Evolutionary conservation across 768 basidiomycete species (phyloP), one percentile per base, ranked within the genome.

Genomic region (Termitomyces titanicus): DNA sequence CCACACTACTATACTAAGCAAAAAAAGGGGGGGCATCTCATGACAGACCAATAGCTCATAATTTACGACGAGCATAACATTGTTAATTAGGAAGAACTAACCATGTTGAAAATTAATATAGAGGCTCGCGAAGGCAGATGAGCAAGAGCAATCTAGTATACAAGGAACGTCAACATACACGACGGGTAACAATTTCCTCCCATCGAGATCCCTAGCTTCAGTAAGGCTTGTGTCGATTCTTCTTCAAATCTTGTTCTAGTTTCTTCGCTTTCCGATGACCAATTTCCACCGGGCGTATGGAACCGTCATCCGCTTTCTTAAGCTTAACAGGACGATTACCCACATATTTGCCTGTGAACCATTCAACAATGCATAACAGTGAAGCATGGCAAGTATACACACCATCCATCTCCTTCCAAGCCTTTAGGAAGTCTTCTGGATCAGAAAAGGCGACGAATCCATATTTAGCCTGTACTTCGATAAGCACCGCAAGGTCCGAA

Each of bases 321-420:
- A 99, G 81, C 66, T 92, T 92, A 62, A 99, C 85, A n/a, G 97
- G 97, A 50, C 97, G 83, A 66, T 96, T 96, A 40, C 97, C 97
- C 48, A 99, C 95, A 71, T 99, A 99, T 78, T 98, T 98, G 59
- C 95, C 95, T 73, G 31, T 47, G 15, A 48, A 49, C 37, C 27
- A 49, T 12, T 48, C 25, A 51, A 34, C 12, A 44, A 27, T 22
- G 25, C 2, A 53, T 29, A 51, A 29, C 33, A 34, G 17, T 12
- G 47, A 27, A 50, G 1, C 11, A 27, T 31, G 48, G 3, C 38
- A 40, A 1, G n/a, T 37, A 27, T 38, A 68, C 89, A 34, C 62
- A 92, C 95, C 96, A 70, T 98, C 94, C 95, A 97, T 98, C 70
- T 98, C 95, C 69, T 98, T 98, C 96, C 96, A 99, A 17, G 96